These are phyloP conservation scores for Sisymbrium altissimum DNA, from an alignment of 345 rosid species.

Conservation along the genomic window DNA sequence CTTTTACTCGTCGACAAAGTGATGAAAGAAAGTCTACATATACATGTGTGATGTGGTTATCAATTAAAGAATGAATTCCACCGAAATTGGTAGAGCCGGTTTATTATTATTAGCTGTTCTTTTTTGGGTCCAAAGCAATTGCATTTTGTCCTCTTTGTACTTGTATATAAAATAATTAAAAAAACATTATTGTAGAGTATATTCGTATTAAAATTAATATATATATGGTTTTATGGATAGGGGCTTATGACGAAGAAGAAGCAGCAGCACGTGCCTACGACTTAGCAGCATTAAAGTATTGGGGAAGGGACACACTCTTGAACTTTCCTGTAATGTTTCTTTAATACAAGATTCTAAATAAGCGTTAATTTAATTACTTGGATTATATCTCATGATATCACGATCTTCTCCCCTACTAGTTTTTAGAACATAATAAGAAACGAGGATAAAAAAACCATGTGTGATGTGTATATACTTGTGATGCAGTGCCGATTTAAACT, in stretches of 20 bases:
- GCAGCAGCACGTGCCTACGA: constrained; percentile 96
- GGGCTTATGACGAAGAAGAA: constrained; percentile 89
- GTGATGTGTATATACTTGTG: background rate
- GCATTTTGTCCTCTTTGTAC: background rate
- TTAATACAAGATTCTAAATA: background rate
- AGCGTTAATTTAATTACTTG: background rate
- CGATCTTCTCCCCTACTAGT: background rate
- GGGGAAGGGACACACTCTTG: constrained; percentile 86
- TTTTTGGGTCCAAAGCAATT: constrained; percentile 18
- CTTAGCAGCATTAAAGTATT: constrained; percentile 91
- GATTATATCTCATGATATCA: background rate
- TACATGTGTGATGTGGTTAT: constrained; percentile 27
- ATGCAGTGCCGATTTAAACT: background rate
- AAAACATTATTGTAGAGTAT: background rate
- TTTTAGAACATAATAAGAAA: constrained; percentile 12
- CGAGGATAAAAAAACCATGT: background rate
- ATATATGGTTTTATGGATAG: constrained; percentile 39
- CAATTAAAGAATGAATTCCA: constrained; percentile 26
- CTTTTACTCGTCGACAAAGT: constrained; percentile 2
- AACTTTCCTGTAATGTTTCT: constrained; percentile 64
- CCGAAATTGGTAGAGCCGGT: constrained; percentile 26
- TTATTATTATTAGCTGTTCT: constrained; percentile 25
- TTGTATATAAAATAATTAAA: background rate
- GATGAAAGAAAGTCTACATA: constrained; percentile 22
- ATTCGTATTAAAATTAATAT: background rate